Evolutionary conservation across 2,329 filamentous ascomycete genomes (phyloP), one percentile per base, ranked within the genome.

Genomic region (Fusarium buxicola): DNA sequence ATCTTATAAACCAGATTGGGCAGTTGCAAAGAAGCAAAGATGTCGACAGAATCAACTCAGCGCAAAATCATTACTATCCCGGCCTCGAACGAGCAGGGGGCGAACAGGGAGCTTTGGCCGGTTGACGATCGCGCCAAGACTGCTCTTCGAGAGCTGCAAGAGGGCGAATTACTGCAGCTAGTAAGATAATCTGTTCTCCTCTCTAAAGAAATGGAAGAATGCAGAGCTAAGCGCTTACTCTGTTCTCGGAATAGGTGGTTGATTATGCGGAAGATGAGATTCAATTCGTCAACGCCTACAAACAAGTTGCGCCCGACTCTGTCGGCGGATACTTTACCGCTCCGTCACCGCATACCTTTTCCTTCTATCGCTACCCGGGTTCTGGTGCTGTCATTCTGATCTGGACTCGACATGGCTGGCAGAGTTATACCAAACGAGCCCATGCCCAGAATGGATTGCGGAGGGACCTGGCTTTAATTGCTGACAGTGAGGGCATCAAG

Each of bases 101-200:
- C 24, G 10, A 25, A 39, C 12, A 35, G 32, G 3, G 35, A 48
- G 7, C 13, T 16, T 38, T 55, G 45, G n/a, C 4, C 9, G 0
- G 21, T 60, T 8, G 55, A 64, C 2, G 34, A 52, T 10, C 15
- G 16, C 21, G 44, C 25, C 41, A 34, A 32, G 8, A 16, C 5
- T 2, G 34, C 8, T 24, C 35, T 64, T 2, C 3, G 15, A 1
- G 16, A 53, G 8, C n/a, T 63, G 8, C 41, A 64, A 21, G 11
- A 50, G 0, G 59, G 59, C 2, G 60, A 64, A 16, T 34, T 64
- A 1, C 15, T 64, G 24, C 47, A 21, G 28, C 28, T 63, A n/a
- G 60, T 64, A 30, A 40, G 46, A 9, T 0, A 2, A 21, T 16
- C 13, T 24, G 5, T 21, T 47, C n/a, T 3, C 12, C 27, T 15